Base-by-base conservation (phyloP, 768 basidiomycete species). In the Lactifluus echinatus region DNA sequence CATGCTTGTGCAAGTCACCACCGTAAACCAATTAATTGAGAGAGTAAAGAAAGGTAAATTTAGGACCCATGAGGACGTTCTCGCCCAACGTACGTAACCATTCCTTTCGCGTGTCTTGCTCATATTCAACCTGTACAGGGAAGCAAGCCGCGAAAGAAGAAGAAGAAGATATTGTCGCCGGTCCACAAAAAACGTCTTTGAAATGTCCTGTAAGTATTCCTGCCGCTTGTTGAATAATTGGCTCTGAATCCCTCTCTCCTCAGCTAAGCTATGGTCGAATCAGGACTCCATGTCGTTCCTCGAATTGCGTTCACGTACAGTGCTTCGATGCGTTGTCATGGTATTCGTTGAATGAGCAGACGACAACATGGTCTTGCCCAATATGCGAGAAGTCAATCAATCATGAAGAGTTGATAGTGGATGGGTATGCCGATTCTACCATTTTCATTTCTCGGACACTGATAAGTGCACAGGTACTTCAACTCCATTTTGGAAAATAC, bases 321-420 rank as follows among this genome's bases (percentile, higher is more conserved):
- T 99, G 96, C 69, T 99, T 98, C 71, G 96, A 99, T 70, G 93
- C 93, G 0, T 78, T 77, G 17, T 91, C 89, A 39, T 99, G 93
- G 93, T 91, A 87, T 66, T 85, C 86, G 4, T 83, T 95, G 68
- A 98, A 96, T 83, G 90, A 95, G 66, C 86, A 91, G 72, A 97
- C 93, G 8, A 96, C 95, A 2, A 93, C 93, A 29, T 99, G 90
- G 87, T 70, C 87, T 45, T 98, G 96, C 71, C 95, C 96, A 26
- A 87, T 93, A 42, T 98, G 96, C 71, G 90, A 92, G 68, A 84
- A 81, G 66, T 73, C 77, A 45, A 70, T 99, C 52, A 81, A 85
- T 61, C 73, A 81, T 19, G 86, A 87, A 33, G 91, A 97, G 58
- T 73, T 99, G 34, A 85, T 96, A 36, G 78, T 95, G 56, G 96